phyloP scores from a whole-genome alignment of 495 filamentous ascomycete species.

The Terfezia claveryi region DNA sequence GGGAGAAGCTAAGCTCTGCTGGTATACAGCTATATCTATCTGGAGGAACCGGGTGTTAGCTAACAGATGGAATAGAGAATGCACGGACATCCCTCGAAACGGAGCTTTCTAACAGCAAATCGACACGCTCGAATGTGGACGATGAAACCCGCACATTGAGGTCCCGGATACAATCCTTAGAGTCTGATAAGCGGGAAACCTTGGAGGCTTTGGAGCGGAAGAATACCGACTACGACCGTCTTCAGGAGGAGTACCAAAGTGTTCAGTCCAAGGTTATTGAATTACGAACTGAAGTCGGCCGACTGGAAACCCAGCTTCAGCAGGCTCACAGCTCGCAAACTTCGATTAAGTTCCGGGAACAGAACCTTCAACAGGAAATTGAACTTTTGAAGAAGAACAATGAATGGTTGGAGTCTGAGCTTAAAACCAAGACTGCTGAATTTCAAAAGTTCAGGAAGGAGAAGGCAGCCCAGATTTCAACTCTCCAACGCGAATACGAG shows the following conservation, averaged over 20 bases:
- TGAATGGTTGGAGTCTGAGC: constrained; percentile 75
- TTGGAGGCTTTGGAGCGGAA: constrained; percentile 74
- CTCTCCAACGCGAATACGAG: constrained; percentile 72
- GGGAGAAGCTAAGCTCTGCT: constrained; percentile 57
- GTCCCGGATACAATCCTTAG: constrained; percentile 59
- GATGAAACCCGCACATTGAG: constrained; percentile 58
- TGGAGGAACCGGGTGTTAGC: too few relatives aligned
- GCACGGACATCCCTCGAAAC: constrained; percentile 44
- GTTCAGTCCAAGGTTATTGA: constrained; percentile 76
- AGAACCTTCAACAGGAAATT: constrained; percentile 69
- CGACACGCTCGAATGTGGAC: constrained; percentile 47
- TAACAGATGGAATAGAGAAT: constrained; percentile 28
- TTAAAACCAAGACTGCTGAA: constrained; percentile 71
- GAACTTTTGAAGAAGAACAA: constrained; percentile 67
- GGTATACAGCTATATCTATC: constrained; percentile 28
- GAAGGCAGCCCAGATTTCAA: constrained; percentile 63
- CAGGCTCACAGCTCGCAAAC: constrained; percentile 51
- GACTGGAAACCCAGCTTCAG: constrained; percentile 61
- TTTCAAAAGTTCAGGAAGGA: constrained; percentile 83
- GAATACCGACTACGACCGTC: constrained; percentile 58
- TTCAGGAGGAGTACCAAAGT: constrained; percentile 63
- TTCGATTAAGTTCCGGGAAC: constrained; percentile 66
- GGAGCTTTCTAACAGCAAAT: constrained; percentile 59
- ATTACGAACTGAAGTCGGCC: constrained; percentile 54
- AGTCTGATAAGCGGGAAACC: constrained; percentile 78